These are phyloP conservation scores for Pseudogymnoascus verrucosus DNA, from an alignment of 2,329 filamentous ascomycete genomes.

Conservation along the genomic window DNA sequence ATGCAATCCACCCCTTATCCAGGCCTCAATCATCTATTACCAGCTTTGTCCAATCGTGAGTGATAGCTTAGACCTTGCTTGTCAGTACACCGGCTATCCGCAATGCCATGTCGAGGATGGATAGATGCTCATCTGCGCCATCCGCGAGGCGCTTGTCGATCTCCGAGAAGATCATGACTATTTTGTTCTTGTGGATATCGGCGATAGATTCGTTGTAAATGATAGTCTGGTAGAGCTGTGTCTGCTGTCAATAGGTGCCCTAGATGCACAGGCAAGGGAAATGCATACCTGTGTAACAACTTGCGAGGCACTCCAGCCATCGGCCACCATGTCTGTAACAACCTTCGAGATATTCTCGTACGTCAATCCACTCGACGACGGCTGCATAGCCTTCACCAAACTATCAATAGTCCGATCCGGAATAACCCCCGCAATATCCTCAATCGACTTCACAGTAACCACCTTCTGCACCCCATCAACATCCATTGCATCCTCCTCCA, in stretches of 20 bases:
- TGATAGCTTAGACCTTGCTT: constrained; percentile 22
- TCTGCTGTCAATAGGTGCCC: constrained; percentile 1
- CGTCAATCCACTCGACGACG: constrained; percentile 51
- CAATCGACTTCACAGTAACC: constrained; percentile 72
- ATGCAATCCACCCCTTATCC: constrained; percentile 10
- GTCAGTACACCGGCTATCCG: constrained; percentile 67
- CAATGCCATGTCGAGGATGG: constrained; percentile 76
- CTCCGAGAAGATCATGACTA: constrained; percentile 84
- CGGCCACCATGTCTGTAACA: constrained; percentile 85
- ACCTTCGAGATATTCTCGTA: constrained; percentile 71
- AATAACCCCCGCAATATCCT: constrained; percentile 95
- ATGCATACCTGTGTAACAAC: constrained; percentile 65
- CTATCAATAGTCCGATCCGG: constrained; percentile 63
- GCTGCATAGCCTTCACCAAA: constrained; percentile 69
- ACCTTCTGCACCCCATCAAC: constrained; percentile 47
- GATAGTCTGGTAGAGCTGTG: constrained; percentile 69
- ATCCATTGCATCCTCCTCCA: constrained; percentile 37
- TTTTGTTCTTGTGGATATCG: constrained; percentile 82
- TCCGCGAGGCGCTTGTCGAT: constrained; percentile 91
- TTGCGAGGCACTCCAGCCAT: constrained; percentile 94
- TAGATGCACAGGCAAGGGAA: not conserved
- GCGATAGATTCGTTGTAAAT: constrained; percentile 77
- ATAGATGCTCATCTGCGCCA: constrained; percentile 89
- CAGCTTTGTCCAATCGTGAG: constrained; percentile 10
- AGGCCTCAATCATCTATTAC: constrained; percentile 14